phyloP scores from a whole-genome alignment of 179 eudicot genomes.

The Heliamphora pulchella region DNA sequence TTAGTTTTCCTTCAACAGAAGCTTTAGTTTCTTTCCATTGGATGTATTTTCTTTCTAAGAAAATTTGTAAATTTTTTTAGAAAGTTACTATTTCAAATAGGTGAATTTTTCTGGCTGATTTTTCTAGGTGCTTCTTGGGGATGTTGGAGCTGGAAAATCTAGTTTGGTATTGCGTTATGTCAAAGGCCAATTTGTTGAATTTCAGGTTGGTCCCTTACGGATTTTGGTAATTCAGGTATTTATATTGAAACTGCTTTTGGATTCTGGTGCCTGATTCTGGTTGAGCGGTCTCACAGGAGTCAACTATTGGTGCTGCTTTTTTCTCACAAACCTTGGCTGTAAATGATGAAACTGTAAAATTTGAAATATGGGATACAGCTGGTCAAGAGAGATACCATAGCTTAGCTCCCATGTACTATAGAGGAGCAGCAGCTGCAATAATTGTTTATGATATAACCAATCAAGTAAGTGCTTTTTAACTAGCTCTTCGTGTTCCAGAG shows the following conservation, averaged over 20 bases:
- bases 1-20: neutral
- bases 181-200: slow-evolving; percentile 44
- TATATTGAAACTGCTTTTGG: neutral
- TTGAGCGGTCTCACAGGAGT: slow-evolving; percentile 27
- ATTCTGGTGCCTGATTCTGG: slow-evolving; percentile 1
- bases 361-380: slow-evolving; percentile 46
- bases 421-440: slow-evolving; percentile 41
- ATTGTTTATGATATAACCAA: slow-evolving; percentile 31
- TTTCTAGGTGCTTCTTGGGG: slow-evolving; percentile 44
- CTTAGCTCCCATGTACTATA: slow-evolving; percentile 40
- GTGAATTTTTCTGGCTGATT: neutral
- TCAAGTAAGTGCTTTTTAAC: slow-evolving; percentile 21
- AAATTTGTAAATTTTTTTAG: too few relatives aligned
- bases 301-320: slow-evolving; percentile 52
- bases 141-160: slow-evolving; percentile 50
- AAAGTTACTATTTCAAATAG: too few relatives aligned
- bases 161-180: slow-evolving; percentile 45
- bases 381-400: slow-evolving; percentile 49
- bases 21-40: slow-evolving; percentile 1
- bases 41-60: neutral
- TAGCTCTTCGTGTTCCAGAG: neutral
- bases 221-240: neutral
- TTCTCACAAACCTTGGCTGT: slow-evolving; percentile 50
- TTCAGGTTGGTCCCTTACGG: slow-evolving; percentile 31
- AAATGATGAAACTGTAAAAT: slow-evolving; percentile 34